These are phyloP conservation scores for Russula dissimulans DNA, from an alignment of 768 basidiomycete genomes.

Conservation along the genomic window DNA sequence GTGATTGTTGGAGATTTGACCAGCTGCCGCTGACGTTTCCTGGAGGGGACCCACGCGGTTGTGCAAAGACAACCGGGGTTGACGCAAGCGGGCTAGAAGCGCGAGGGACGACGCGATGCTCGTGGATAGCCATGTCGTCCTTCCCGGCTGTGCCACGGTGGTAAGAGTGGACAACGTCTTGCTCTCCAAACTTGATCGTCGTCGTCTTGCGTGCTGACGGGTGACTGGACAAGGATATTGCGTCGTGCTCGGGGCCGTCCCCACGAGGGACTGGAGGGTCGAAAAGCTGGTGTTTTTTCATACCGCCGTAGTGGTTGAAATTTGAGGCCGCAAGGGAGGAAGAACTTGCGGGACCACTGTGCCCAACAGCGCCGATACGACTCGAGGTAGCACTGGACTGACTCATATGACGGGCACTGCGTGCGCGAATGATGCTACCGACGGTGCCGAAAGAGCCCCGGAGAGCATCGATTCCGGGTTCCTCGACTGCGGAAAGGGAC, in stretches of 20 bases:
- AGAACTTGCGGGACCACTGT: slow-evolving; percentile 34
- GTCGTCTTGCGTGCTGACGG: slow-evolving; percentile 34
- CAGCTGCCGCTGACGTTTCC: background rate
- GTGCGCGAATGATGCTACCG: slow-evolving; percentile 69
- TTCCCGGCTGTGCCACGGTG: slow-evolving; percentile 38
- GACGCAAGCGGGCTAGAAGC: background rate
- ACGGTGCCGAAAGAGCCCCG: slow-evolving; percentile 87
- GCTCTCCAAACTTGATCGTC: slow-evolving; percentile 68
- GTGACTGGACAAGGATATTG: slow-evolving; percentile 29
- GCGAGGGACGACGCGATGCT: slow-evolving; percentile 28
- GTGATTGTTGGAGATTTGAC: background rate
- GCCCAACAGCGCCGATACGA: slow-evolving; percentile 32
- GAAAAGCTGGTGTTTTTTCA: slow-evolving; percentile 79
- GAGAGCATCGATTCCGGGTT: slow-evolving; percentile 88
- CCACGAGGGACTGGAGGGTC: slow-evolving; percentile 68
- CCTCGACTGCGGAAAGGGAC: slow-evolving; percentile 51
- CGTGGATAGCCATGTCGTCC: slow-evolving; percentile 35
- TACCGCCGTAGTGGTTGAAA: slow-evolving; percentile 27
- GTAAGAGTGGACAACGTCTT: slow-evolving; percentile 72
- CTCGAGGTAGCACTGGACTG: slow-evolving; percentile 34
- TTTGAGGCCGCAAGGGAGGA: background rate
- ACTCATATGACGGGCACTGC: slow-evolving; percentile 24
- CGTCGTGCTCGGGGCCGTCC: slow-evolving; percentile 31
- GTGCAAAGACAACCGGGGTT: background rate
- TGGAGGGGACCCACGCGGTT: background rate